These are phyloP conservation scores for Caloboletus inedulis DNA, from an alignment of 1,284 basidiomycete species.

Conservation along the genomic window DNA sequence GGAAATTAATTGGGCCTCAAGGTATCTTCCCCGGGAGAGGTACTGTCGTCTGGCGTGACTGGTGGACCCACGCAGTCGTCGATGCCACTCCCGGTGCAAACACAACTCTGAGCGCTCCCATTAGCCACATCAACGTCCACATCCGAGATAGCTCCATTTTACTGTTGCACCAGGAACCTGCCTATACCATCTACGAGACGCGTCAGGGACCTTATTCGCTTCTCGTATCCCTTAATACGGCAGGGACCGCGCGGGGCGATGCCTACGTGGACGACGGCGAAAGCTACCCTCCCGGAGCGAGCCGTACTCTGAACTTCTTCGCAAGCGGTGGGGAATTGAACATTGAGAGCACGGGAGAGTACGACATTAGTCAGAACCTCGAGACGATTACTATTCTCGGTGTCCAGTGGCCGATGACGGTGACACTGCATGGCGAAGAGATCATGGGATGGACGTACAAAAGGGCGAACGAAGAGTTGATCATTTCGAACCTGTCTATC, in stretches of 20 bases:
- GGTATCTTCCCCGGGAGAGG: conserved; percentile 62
- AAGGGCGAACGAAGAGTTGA: conserved; percentile 33
- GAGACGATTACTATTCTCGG: conserved; percentile 51
- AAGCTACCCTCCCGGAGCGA: conserved; percentile 50
- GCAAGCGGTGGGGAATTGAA: conserved; percentile 33
- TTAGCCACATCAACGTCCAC: conserved; percentile 71
- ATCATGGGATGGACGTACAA: too few species aligned
- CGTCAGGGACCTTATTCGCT: conserved; percentile 43
- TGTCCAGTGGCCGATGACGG: conserved; percentile 35
- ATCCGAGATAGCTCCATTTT: conserved; percentile 47
- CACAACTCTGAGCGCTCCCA: conserved; percentile 47
- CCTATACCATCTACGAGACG: conserved; percentile 51
- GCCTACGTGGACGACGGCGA: conserved; percentile 57
- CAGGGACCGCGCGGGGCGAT: conserved; percentile 43
- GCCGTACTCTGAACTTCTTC: conserved; percentile 42
- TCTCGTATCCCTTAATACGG: conserved; percentile 43
- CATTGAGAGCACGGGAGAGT: conserved; percentile 43
- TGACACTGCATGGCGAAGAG: conserved; percentile 38
- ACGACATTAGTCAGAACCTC: conserved; percentile 42
- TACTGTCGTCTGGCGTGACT: conserved; percentile 68
- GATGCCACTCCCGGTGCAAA: conserved; percentile 34
- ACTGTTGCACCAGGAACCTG: conserved; percentile 46
- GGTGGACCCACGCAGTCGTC: conserved; percentile 64
- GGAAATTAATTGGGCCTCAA: conserved; percentile 19
- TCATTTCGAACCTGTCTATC: conserved; percentile 29